phyloP scores from a whole-genome alignment of 139 green algal species.

The Chlamydomonas incerta region DNA sequence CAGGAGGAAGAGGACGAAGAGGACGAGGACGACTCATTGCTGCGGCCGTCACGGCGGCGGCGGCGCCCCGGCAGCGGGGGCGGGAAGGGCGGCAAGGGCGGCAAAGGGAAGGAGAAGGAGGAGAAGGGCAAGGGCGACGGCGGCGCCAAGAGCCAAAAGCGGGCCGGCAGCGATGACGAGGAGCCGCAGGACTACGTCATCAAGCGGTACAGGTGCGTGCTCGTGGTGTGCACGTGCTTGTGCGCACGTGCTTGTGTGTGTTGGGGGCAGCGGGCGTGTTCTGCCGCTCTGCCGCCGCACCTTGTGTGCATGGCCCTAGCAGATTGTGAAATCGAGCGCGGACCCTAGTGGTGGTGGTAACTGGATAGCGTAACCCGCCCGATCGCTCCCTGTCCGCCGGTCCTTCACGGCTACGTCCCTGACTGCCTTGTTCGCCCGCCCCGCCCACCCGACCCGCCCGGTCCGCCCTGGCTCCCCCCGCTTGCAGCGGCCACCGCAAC shows the following conservation, averaged over 20 bases:
- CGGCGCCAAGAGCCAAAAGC: not conserved
- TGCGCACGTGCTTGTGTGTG: too few relatives aligned
- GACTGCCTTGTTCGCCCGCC: too few relatives aligned
- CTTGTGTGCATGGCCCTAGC: too few relatives aligned
- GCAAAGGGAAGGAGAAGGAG: too few relatives aligned
- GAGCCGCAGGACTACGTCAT: not conserved
- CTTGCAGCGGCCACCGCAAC: constrained; percentile 66
- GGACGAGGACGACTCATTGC: constrained; percentile 6
- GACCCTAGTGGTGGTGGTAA: too few relatives aligned
- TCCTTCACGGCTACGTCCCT: too few relatives aligned
- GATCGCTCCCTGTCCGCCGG: too few relatives aligned
- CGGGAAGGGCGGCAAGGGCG: not conserved
- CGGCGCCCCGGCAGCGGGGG: not conserved
- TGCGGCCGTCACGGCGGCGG: constrained; percentile 14
- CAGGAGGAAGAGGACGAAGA: not conserved
- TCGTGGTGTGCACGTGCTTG: too few relatives aligned
- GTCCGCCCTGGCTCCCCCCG: not conserved
- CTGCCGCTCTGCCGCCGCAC: too few relatives aligned
- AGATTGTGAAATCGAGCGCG: too few relatives aligned
- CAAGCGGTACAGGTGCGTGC: constrained; percentile 6
- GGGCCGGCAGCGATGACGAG: not conserved
- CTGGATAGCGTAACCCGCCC: too few relatives aligned
- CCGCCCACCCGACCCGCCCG: not conserved
- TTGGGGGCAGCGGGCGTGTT: too few relatives aligned
- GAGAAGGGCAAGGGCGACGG: not conserved